Conservation (phyloP, 768 basidiomycete species). For the Boletus sensibilis region DNA sequence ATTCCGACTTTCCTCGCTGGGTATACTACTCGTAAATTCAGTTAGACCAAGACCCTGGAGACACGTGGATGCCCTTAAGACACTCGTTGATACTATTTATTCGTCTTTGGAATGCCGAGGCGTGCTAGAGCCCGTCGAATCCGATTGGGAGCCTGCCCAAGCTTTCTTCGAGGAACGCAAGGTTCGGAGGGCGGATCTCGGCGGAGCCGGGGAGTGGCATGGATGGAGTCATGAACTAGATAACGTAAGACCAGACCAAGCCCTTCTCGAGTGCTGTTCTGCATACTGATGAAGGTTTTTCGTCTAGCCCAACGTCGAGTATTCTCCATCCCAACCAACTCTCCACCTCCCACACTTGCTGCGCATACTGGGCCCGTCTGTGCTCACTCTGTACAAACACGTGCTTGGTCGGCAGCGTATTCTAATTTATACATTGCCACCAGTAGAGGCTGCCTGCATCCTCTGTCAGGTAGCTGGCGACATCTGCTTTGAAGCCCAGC, state of each 20-base stretch:
- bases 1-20: constrained; percentile 75
- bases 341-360: constrained; percentile 74
- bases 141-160: constrained; percentile 62
- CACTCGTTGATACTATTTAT: constrained; percentile 56
- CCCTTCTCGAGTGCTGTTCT: background rate
- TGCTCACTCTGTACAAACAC: constrained; percentile 77
- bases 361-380: constrained; percentile 75
- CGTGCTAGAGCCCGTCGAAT: constrained; percentile 47
- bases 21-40: constrained; percentile 67
- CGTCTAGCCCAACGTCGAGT: constrained; percentile 22
- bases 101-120: constrained; percentile 47
- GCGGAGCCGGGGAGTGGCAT: constrained; percentile 59
- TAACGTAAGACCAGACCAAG: constrained; percentile 39
- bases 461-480: constrained; percentile 63
- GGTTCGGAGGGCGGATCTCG: constrained; percentile 47
- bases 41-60: constrained; percentile 71
- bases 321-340: constrained; percentile 47
- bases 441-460: constrained; percentile 76
- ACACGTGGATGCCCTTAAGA: constrained; percentile 64
- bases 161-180: constrained; percentile 67
- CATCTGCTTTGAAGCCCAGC: constrained; percentile 53
- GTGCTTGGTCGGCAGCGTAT: constrained; percentile 71
- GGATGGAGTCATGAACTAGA: constrained; percentile 71
- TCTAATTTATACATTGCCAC: constrained; percentile 77
- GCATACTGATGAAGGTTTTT: constrained; percentile 13